Conservation (phyloP, 768 basidiomycete species). For the Baorangia bicolor region DNA sequence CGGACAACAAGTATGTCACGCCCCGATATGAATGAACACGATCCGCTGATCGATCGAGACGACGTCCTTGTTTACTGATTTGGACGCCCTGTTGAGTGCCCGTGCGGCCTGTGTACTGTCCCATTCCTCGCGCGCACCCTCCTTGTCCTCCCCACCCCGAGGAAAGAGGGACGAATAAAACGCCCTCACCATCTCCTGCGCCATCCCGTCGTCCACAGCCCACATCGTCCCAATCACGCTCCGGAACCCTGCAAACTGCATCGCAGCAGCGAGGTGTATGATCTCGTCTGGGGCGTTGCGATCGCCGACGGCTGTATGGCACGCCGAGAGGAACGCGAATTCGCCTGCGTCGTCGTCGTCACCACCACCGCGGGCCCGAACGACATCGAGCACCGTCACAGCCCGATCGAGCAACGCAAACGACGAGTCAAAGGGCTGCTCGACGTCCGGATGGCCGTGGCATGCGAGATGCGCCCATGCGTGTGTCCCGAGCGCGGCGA, state of each 20-base stretch:
- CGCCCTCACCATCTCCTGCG: constrained; percentile 15
- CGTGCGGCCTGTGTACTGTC: constrained; percentile 20
- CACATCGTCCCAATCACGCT: constrained; percentile 38
- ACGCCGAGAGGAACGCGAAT: constrained; percentile 37
- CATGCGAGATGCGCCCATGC: constrained; percentile 34
- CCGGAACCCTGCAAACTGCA: constrained; percentile 37
- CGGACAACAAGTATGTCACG: neutral
- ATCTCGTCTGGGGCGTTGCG: constrained; percentile 30
- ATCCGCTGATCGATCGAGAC: constrained; percentile 28
- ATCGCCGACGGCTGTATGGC: constrained; percentile 30
- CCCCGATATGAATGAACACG: constrained; percentile 29
- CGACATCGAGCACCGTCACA: constrained; percentile 24
- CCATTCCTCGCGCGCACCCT: neutral
- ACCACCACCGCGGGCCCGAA: constrained; percentile 13
- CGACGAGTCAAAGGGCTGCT: constrained; percentile 27
- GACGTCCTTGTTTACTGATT: constrained; percentile 16
- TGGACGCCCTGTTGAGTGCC: constrained; percentile 21
- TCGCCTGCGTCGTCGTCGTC: constrained; percentile 1
- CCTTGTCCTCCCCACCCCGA: neutral
- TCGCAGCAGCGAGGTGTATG: constrained; percentile 35
- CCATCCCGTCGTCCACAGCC: constrained; percentile 31
- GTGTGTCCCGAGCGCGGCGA: constrained; percentile 16
- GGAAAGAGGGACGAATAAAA: constrained; percentile 24
- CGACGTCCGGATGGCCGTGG: constrained; percentile 23
- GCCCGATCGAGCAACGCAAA: constrained; percentile 28